Conservation (phyloP, 2,329 filamentous ascomycete species). For the Fusarium floridanum region DNA sequence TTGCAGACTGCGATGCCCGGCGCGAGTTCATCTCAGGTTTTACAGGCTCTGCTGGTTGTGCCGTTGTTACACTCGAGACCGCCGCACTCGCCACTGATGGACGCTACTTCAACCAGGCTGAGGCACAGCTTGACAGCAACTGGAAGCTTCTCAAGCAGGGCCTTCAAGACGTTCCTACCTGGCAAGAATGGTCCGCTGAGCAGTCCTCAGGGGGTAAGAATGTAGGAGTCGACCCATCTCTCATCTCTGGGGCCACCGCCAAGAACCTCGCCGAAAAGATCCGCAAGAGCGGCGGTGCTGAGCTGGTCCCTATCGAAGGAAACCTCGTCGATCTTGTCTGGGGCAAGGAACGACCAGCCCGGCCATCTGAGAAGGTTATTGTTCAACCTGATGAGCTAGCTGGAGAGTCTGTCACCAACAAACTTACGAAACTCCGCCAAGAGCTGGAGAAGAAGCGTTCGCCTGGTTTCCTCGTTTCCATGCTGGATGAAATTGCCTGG, state of each 20-base stretch:
- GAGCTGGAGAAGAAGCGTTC: slow-evolving; percentile 92
- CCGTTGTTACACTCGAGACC: slow-evolving; percentile 86
- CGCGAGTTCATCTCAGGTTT: slow-evolving; percentile 95
- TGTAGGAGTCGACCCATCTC: slow-evolving; percentile 90
- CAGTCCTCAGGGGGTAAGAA: slow-evolving; percentile 88
- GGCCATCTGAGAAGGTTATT: slow-evolving; percentile 81
- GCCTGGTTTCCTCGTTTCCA: slow-evolving; percentile 88
- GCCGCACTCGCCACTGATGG: slow-evolving; percentile 95
- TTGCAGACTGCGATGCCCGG: slow-evolving; percentile 92
- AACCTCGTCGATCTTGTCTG: slow-evolving; percentile 96
- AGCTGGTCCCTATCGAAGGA: slow-evolving; percentile 78
- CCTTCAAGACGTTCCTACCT: slow-evolving; percentile 92
- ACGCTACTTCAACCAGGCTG: slow-evolving; percentile 97
- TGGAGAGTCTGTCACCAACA: slow-evolving; percentile 85
- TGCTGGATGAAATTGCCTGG: slow-evolving; percentile 98
- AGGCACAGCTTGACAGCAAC: slow-evolving; percentile 89
- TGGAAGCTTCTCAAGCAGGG: slow-evolving; percentile 95
- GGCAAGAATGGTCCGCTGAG: slow-evolving; percentile 95
- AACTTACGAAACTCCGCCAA: slow-evolving; percentile 88
- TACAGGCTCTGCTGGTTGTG: slow-evolving; percentile 93
- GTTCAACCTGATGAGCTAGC: slow-evolving; percentile 79
- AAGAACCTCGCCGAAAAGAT: slow-evolving; percentile 87
- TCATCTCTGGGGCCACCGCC: slow-evolving; percentile 76
- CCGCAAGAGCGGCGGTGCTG: slow-evolving; percentile 84
- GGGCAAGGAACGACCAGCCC: slow-evolving; percentile 78